Evolutionary conservation across 805 yeast genomes (phyloP), one percentile per base, ranked within the genome.

Genomic region (Candida loeiensis): DNA sequence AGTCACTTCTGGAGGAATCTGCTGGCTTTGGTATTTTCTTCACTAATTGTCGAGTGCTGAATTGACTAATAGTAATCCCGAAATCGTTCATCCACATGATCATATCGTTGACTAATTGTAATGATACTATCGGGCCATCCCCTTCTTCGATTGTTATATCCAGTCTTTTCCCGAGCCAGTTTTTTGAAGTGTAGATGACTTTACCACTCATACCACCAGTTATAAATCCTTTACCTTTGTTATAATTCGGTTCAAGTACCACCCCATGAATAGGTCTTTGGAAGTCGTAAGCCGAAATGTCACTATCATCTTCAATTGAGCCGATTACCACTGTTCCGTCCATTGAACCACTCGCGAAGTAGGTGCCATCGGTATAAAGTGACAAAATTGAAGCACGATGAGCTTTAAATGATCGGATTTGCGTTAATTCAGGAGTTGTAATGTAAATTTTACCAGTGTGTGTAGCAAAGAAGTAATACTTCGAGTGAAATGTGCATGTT

Each of bases 241-340:
- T 59, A 57, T 87, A 93, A 41, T 81, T 76, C 8, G 79, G 78
- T 49, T 85, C 93, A 4, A 93, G 59, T 0, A 88, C 85, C 3
- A 91, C 95, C 0, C 95, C 80, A 55, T 89, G 95, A 0, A 93
- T 75, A 0, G 98, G 97, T 20, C 97, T 68, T 50, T 84, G 82
- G 59, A 89, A 85, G 59, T 90, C 95, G 49, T 77, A 82, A 2
- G 88, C 89, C 0, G 74, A 68, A 2, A 84, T 77, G 49, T 84
- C 93, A 4, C 68, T 63, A 14, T 76, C 77, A 46, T 82, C 85
- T 1, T 47, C 43, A 1, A 86, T 64, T 2, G 89, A 76, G 0
- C 96, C 93, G 4, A 88, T 76, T 1, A 88, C 88, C 0, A 91
- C 84, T 0, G 95, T 85, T 0, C 99, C 99, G 56, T 93, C 99